Conservation (phyloP, 495 filamentous ascomycete genomes). For the Bathelium albidoporum region DNA sequence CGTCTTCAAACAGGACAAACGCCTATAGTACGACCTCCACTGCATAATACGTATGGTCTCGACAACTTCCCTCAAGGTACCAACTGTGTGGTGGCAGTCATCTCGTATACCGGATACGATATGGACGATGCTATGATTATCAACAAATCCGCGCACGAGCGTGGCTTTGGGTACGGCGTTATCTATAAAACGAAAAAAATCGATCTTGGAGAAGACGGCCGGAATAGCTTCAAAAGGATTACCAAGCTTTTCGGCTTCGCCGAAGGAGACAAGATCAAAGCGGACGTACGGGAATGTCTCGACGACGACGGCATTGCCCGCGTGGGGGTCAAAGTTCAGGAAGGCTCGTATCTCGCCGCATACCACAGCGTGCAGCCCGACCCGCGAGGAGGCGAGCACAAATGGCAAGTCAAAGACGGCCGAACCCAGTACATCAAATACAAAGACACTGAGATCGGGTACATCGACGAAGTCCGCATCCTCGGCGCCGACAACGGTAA, state of each 20-base stretch:
- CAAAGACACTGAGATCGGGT: constrained; percentile 79
- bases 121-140: constrained; percentile 99
- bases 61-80: constrained; percentile 99
- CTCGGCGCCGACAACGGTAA: constrained; percentile 71
- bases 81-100: constrained; percentile 93
- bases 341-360: constrained; percentile 76
- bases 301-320: constrained; percentile 81
- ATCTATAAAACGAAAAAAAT: constrained; percentile 96
- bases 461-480: constrained; percentile 84
- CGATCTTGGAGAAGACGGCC: constrained; percentile 60
- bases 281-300: constrained; percentile 54
- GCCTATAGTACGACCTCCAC: constrained; percentile 78
- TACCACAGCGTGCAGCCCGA: constrained; percentile 78
- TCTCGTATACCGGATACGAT: constrained; percentile 97
- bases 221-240: constrained; percentile 26
- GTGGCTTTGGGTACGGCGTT: constrained; percentile 91
- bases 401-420: constrained; percentile 60
- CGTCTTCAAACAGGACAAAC: constrained; percentile 92
- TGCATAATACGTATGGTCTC: constrained; percentile 91
- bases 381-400: constrained; percentile 46
- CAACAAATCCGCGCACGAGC: constrained; percentile 94
- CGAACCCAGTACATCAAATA: constrained; percentile 77
- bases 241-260: constrained; percentile 79
- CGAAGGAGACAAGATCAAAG: constrained; percentile 54
- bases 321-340: constrained; percentile 60